These are phyloP conservation scores for Fusarium setosum DNA, from an alignment of 2,329 filamentous ascomycete genomes.

Conservation along the genomic window DNA sequence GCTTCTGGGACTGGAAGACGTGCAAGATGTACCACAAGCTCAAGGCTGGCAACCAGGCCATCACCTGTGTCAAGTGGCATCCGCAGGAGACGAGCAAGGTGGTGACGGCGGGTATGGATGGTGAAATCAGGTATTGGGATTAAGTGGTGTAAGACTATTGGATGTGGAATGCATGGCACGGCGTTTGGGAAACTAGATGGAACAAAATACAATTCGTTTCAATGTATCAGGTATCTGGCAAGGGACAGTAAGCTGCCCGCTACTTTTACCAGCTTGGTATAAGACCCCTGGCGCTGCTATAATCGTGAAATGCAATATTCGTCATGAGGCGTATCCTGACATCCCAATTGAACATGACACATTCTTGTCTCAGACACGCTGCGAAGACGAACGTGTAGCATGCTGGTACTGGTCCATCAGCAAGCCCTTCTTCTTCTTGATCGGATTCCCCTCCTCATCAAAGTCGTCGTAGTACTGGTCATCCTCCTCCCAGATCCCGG, in stretches of 20 bases:
- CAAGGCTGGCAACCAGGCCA: slow-evolving; percentile 81
- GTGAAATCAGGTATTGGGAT: slow-evolving; percentile 93
- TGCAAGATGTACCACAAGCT: slow-evolving; percentile 99
- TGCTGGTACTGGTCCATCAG: slow-evolving; percentile 30
- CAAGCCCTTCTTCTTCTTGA: slow-evolving; percentile 2
- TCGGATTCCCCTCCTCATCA: slow-evolving; percentile 14
- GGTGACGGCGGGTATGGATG: slow-evolving; percentile 88
- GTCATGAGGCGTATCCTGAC: too few species aligned
- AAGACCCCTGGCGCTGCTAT: too few species aligned
- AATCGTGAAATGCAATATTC: too few species aligned
- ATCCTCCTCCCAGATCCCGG: not conserved
- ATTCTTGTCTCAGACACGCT: not conserved
- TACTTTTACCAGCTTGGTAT: too few species aligned
- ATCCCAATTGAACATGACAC: too few species aligned
- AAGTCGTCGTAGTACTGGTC: not conserved
- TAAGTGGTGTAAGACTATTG: slow-evolving; percentile 53
- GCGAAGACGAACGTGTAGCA: not conserved
- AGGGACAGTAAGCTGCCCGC: too few species aligned
- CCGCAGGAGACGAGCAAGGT: slow-evolving; percentile 98
- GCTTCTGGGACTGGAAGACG: slow-evolving; percentile 99
- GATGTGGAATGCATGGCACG: slow-evolving; percentile 37
- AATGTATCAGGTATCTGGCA: slow-evolving; percentile 8
- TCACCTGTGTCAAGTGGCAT: slow-evolving; percentile 94
- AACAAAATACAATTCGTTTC: slow-evolving; percentile 11
- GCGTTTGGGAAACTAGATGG: slow-evolving; percentile 35